Percentiles rank a stretch among this genome's conserved stretches.
These are phyloP conservation scores for Oehlia diaphana DNA, from an alignment of 192 early-diverging fungal species.

Conservation along the genomic window DNA sequence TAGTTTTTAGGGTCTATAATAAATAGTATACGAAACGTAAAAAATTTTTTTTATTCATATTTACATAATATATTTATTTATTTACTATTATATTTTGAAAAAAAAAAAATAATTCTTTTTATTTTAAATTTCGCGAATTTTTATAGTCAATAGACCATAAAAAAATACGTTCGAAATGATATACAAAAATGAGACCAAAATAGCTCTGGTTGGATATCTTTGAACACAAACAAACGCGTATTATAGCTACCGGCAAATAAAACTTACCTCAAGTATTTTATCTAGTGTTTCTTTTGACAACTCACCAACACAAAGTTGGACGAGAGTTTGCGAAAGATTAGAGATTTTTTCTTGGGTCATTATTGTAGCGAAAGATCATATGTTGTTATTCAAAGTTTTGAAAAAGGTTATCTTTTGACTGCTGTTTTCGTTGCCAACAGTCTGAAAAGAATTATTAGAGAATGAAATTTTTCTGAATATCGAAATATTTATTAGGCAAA, in stretches of 20 bases:
- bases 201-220: not conserved
- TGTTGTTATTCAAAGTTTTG: not conserved
- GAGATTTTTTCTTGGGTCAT: not conserved
- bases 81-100: not conserved
- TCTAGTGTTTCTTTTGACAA: not conserved
- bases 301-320: not conserved
- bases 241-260: not conserved
- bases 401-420: not conserved
- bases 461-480: not conserved
- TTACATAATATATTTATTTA: not conserved
- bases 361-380: not conserved
- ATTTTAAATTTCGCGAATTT: not conserved
- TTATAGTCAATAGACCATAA: not conserved
- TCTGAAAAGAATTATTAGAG: not conserved
- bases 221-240: slow-evolving; percentile 1
- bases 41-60: not conserved
- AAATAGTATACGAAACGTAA: not conserved
- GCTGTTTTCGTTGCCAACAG: not conserved
- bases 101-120: too few species aligned
- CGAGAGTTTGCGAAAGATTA: not conserved
- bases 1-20: slow-evolving; percentile 24
- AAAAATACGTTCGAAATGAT: not conserved
- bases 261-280: not conserved
- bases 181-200: not conserved
- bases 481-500: not conserved